Evolutionary conservation across 306 rosid genomes (phyloP).

Genomic region (Casuarina equisetifolia): DNA sequence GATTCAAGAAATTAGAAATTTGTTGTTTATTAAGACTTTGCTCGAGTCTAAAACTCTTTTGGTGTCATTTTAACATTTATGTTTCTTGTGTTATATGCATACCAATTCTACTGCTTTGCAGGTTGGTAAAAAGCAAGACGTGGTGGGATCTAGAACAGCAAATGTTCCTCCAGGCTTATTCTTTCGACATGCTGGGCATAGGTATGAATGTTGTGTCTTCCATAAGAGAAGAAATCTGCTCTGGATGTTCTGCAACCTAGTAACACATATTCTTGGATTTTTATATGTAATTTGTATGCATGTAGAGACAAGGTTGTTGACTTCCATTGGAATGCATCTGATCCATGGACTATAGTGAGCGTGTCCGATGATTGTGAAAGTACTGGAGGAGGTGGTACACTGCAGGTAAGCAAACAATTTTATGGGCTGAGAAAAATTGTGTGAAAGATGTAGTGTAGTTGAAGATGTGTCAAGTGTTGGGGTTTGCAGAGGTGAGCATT

Average conservation of each 20-base stretch:
- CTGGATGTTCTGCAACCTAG: not conserved
- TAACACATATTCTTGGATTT: not conserved
- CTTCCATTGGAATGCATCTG: constrained; percentile 90
- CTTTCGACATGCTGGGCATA: constrained; percentile 56
- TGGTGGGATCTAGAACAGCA: constrained; percentile 32
- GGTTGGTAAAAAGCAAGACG: constrained; percentile 42
- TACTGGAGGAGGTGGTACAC: constrained; percentile 86
- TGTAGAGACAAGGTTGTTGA: constrained; percentile 94
- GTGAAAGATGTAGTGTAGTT: not conserved
- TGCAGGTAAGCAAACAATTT: constrained; percentile 60
- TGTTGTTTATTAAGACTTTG: not conserved
- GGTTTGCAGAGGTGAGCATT: not conserved
- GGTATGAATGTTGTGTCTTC: constrained; percentile 3
- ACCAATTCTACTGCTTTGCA: constrained; percentile 22
- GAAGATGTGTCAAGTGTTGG: not conserved
- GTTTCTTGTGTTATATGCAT: not conserved
- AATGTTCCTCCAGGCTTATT: constrained; percentile 43
- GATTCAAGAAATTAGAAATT: not conserved
- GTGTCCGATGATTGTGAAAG: constrained; percentile 96
- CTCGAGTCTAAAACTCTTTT: not conserved
- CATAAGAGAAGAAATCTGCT: not conserved
- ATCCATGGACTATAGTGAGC: constrained; percentile 96
- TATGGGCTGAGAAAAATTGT: not conserved
- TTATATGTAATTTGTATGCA: not conserved
- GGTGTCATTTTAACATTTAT: not conserved